These are phyloP conservation scores for Syncephalis plumigaleata DNA, from an alignment of 371 early-diverging fungal genomes.

Conservation along the genomic window DNA sequence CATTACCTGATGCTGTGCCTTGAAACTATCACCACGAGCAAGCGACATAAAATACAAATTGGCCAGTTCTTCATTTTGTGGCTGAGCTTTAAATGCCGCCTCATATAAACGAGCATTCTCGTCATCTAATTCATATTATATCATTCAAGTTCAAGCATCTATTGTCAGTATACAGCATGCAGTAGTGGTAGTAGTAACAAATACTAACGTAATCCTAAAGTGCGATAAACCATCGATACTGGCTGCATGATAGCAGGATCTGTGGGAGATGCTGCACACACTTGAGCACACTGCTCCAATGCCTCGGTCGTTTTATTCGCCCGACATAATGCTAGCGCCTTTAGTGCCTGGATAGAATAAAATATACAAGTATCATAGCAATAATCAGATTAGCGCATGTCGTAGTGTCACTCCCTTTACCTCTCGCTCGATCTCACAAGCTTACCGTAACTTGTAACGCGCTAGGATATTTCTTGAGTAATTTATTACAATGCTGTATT, in stretches of 20 bases:
- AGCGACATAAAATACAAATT: conserved; percentile 75
- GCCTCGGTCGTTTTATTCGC: conserved; percentile 52
- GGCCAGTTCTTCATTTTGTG: conserved; percentile 54
- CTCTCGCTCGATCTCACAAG: too few relatives aligned
- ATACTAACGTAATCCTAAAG: conserved; percentile 33
- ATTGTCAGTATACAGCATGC: neutral
- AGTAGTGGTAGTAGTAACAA: too few relatives aligned
- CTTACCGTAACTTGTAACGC: conserved; percentile 42
- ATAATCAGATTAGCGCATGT: too few relatives aligned
- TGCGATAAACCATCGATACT: conserved; percentile 43
- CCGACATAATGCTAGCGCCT: conserved; percentile 55
- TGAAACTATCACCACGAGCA: conserved; percentile 47
- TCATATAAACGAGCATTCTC: conserved; percentile 58
- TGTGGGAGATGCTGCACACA: conserved; percentile 41
- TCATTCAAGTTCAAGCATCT: neutral
- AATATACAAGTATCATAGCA: too few relatives aligned
- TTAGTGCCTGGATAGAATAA: conserved; percentile 44
- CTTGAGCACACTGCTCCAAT: conserved; percentile 39
- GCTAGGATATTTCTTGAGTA: conserved; percentile 50
- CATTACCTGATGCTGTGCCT: conserved; percentile 50
- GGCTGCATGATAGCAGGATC: conserved; percentile 63
- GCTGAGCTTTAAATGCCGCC: conserved; percentile 35
- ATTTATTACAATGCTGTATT: conserved; percentile 40
- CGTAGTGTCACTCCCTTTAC: neutral
- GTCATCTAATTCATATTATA: conserved; percentile 18